Conservation (phyloP, 1,284 basidiomycete genomes). For the Sporisorium graminicola region DNA sequence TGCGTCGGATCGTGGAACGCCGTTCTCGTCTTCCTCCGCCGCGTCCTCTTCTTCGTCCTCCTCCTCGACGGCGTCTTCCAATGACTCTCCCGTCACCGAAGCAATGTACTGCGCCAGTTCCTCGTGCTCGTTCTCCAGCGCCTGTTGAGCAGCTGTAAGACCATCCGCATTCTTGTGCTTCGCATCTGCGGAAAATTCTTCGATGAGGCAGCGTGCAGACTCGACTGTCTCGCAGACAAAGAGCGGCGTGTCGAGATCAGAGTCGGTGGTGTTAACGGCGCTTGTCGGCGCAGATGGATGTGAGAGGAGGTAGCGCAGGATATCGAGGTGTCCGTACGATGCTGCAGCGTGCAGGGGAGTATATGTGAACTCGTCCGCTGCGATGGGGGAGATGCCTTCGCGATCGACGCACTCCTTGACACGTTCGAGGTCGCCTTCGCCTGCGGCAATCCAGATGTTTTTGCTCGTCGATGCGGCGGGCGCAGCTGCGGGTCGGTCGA, state of each 20-base stretch:
- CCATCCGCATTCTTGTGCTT: constrained; percentile 60
- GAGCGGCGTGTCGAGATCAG: constrained; percentile 66
- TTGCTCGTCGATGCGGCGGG: constrained; percentile 19
- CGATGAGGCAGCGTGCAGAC: constrained; percentile 57
- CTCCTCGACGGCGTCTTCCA: constrained; percentile 22
- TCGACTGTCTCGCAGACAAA: constrained; percentile 65
- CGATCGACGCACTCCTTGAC: constrained; percentile 60
- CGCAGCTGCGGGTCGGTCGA: constrained; percentile 8
- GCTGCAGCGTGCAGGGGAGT: constrained; percentile 68
- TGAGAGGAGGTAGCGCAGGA: constrained; percentile 59
- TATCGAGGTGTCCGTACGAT: constrained; percentile 61
- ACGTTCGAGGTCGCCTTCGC: constrained; percentile 63
- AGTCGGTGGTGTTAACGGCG: constrained; percentile 59
- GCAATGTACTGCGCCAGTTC: constrained; percentile 60
- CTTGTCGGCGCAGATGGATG: constrained; percentile 44
- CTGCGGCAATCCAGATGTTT: constrained; percentile 68
- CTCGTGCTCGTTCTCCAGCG: constrained; percentile 55
- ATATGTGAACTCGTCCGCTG: constrained; percentile 61
- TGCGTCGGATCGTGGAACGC: constrained; percentile 8
- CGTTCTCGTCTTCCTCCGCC: constrained; percentile 39
- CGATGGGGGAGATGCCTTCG: constrained; percentile 55
- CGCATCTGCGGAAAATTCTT: constrained; percentile 61
- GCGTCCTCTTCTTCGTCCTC: constrained; percentile 22
- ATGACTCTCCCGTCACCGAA: constrained; percentile 53
- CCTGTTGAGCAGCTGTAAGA: constrained; percentile 57